These are phyloP conservation scores for Chalciporus piperatus DNA, from an alignment of 768 basidiomycete genomes.

Conservation along the genomic window DNA sequence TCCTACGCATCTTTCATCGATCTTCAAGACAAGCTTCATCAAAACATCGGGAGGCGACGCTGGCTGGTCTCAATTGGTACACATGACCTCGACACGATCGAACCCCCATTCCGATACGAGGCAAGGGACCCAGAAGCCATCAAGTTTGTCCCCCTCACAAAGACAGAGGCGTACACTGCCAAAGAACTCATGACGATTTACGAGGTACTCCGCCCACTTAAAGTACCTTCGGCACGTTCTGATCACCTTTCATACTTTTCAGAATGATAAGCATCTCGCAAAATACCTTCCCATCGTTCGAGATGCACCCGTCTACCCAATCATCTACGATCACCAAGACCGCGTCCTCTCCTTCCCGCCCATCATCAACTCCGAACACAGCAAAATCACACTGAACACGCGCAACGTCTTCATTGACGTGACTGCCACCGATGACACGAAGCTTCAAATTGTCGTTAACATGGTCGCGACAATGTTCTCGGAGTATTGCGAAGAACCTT, in stretches of 20 bases:
- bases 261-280: constrained; percentile 91
- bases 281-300: constrained; percentile 91
- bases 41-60: constrained; percentile 88
- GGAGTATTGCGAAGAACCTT: constrained; percentile 90
- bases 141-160: constrained; percentile 86
- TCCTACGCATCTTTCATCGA: constrained; percentile 98
- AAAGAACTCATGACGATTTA: constrained; percentile 92
- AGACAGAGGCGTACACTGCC: constrained; percentile 75
- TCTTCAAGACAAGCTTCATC: constrained; percentile 97
- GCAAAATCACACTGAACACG: constrained; percentile 94
- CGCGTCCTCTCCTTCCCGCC: constrained; percentile 95
- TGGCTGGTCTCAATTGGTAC: constrained; percentile 96
- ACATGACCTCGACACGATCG: constrained; percentile 90
- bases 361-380: constrained; percentile 96
- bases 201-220: constrained; percentile 56
- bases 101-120: constrained; percentile 85
- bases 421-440: constrained; percentile 95
- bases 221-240: background rate
- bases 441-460: constrained; percentile 92
- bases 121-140: constrained; percentile 82
- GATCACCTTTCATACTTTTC: background rate
- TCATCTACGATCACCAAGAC: constrained; percentile 91
- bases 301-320: constrained; percentile 93
- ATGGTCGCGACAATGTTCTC: constrained; percentile 98
- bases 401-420: constrained; percentile 95